Base-by-base conservation (phyloP, 441 rosid genomes). In the Bocquillonia castaneifolia region DNA sequence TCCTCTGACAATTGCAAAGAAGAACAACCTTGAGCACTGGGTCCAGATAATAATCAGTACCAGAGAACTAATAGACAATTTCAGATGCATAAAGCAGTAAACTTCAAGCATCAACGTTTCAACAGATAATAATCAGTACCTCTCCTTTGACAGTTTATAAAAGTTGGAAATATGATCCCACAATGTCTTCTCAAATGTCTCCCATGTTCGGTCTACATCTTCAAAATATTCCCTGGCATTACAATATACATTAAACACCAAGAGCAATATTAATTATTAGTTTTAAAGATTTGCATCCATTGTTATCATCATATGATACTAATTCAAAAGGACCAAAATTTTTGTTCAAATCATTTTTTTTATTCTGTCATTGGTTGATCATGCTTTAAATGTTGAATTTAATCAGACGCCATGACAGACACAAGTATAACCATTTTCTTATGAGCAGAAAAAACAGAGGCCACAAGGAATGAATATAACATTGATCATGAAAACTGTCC, bases 201-300 rank as follows among this genome's bases (percentile, higher is more conserved):
- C 99, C 98, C 99, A 95, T 1, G 90, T 90, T 68, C 63, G 85
- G 85, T 95, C 99, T 51, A 95, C 95, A 59, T 95, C 99, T 85
- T 95, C 98, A 80, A 95, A 95, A 81, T 95, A 95, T 85, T 92
- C 98, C 78, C 99, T 95, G 83, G 52, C 62, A 61, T 58, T 42
- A 50, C 51, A 73, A 45, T 34, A 22, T 64, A 29, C 20, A 68
- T 6, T 20, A 57, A 54, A 55, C 22, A 45, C 32, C 2, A 25
- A 42, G 45, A 40, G 23, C 13, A 36, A 32, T 13, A 31, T 60
- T 37, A 50, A 53, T 47, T 10, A 22, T 18, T 17, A 53, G 50
- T 58, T 64, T 42, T 6, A 37, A 62, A 67, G 50, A 42, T 37
- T 44, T 25, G 5, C n/a, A n/a, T n/a, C n/a, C n/a, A n/a, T n/a